A percentile compares a stretch with the other conserved stretches of the same genome.
Conservation (phyloP, 306 rosid species). For the Acacia confusa region DNA sequence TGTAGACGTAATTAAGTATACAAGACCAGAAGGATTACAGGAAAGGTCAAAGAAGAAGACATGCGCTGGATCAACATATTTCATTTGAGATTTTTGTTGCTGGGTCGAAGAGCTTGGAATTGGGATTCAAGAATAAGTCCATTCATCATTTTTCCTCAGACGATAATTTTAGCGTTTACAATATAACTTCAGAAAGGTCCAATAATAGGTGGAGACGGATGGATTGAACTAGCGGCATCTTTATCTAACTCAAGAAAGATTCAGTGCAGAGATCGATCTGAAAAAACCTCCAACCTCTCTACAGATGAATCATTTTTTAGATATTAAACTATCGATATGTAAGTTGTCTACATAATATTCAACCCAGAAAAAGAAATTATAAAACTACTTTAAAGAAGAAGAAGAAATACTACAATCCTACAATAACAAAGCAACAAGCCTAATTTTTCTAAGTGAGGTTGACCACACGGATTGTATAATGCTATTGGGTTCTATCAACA, state of each 20-base stretch:
- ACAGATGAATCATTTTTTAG: neutral
- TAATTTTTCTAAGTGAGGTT: neutral
- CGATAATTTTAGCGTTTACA: neutral
- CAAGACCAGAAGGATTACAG: neutral
- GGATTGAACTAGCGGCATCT: neutral
- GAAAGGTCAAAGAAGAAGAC: neutral
- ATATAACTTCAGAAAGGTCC: neutral
- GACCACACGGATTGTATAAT: neutral
- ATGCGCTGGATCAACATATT: slow-evolving; percentile 1
- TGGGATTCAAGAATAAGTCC: neutral
- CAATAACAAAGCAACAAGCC: neutral
- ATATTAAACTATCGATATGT: neutral
- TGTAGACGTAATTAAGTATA: neutral
- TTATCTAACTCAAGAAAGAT: neutral
- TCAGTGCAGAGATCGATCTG: neutral
- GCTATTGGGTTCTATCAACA: neutral
- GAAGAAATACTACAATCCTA: neutral
- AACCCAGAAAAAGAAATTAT: neutral
- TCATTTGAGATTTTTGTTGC: neutral
- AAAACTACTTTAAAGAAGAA: neutral
- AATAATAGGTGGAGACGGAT: neutral
- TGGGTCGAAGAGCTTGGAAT: neutral
- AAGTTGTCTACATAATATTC: neutral
- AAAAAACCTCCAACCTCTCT: neutral
- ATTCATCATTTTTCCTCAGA: neutral